Base-by-base conservation (phyloP, 2,329 filamentous ascomycete genomes). In the Pleurostoma richardsiae region DNA sequence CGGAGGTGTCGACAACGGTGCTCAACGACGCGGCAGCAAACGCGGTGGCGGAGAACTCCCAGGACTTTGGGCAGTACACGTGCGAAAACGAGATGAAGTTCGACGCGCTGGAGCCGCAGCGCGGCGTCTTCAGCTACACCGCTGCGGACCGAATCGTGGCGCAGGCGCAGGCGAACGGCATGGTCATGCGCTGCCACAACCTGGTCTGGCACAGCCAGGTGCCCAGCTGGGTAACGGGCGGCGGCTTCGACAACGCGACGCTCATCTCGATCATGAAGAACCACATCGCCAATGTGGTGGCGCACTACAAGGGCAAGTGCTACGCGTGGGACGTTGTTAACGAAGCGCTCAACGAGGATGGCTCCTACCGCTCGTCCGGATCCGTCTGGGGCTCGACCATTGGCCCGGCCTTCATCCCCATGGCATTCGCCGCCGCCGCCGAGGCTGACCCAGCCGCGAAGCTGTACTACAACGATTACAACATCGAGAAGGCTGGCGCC, bases 251-350 rank as follows among this genome's bases (percentile, higher is more conserved):
- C 8, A 74, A 75, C 49, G 69, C 65, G 3, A 77, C 80, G 30
- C 69, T 88, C 3, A 73, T 72, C 26, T 64, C 65, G 3, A 47
- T 51, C 19, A 63, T 83, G 50, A 68, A 79, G 58, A 75, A 74
- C 46, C 81, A 85, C 59, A 76, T 85, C 53, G 72, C 73, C 47
- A 69, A 75, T 48, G 76, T 74, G 30, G 73, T 76, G 1, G 65
- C 61, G 4, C 71, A 81, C 59, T 82, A 74, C 65, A 73, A 73
- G 58, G 73, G 76, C 44, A 67, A 76, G 52, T 81, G 79, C 61
- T 77, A 77, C 56, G 70, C 73, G 29, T 85, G 79, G 79, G 80
- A 84, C 46, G 80, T 84, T 0, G 72, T 82, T 30, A 85, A 84
- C 56, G 80, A 85, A 64, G 74, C 72, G 4, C 69, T 80, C 31